Evolutionary conservation across 192 early-diverging fungal species (phyloP).

Genomic region (Dispira simplex): DNA sequence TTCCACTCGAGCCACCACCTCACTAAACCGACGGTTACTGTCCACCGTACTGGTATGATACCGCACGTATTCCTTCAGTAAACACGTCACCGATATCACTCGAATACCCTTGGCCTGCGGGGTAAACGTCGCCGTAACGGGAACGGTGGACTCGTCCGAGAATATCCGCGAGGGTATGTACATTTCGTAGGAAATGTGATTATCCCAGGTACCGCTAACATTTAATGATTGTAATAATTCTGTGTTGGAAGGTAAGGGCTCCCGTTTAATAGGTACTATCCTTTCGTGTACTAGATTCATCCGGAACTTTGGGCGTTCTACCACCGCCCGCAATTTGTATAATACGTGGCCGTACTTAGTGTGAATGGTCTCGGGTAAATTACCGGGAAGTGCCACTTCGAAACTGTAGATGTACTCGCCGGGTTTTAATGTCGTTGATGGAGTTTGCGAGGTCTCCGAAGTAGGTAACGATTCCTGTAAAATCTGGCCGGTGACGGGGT

Average conservation of each 20-base stretch:
- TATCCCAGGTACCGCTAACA: constrained; percentile 31
- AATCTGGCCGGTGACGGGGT: constrained; percentile 2
- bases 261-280: constrained; percentile 27
- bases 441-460: constrained; percentile 1
- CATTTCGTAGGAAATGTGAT: constrained; percentile 37
- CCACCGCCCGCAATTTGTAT: constrained; percentile 30
- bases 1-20: constrained; percentile 24
- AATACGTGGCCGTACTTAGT: constrained; percentile 27
- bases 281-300: constrained; percentile 21
- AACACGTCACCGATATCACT: constrained; percentile 24
- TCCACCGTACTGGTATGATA: constrained; percentile 18
- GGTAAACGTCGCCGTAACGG: constrained; percentile 24
- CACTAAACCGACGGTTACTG: constrained; percentile 15
- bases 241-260: constrained; percentile 24
- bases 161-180: constrained; percentile 33
- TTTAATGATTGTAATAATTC: constrained; percentile 31
- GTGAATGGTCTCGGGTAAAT: constrained; percentile 38
- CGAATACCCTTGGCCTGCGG: constrained; percentile 25
- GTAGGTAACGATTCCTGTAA: too few species aligned
- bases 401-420: constrained; percentile 29
- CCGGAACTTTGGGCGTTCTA: constrained; percentile 36
- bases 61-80: constrained; percentile 37
- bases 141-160: constrained; percentile 32
- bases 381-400: constrained; percentile 33
- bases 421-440: constrained; percentile 12